These are phyloP conservation scores for Oryza australiensis DNA, from an alignment of 176 grass and related monocot species.

Conservation along the genomic window DNA sequence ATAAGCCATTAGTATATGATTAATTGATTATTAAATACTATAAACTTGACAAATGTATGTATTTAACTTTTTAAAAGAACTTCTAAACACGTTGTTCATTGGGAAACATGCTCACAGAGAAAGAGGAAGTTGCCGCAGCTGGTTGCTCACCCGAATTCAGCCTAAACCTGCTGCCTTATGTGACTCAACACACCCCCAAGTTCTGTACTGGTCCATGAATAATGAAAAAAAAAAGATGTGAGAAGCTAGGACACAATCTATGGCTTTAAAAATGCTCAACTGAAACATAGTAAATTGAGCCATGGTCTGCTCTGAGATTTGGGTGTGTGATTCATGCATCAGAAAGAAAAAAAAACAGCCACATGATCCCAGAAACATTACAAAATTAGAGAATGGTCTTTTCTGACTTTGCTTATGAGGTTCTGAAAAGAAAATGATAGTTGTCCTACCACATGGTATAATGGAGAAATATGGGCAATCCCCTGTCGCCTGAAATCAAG, in stretches of 20 bases:
- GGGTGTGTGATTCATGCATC: constrained; percentile 11
- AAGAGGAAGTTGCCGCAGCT: too few relatives aligned
- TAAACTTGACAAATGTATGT: too few relatives aligned
- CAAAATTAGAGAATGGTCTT: not conserved
- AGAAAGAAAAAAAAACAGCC: not conserved
- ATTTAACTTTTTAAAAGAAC: too few relatives aligned
- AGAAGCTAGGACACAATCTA: not conserved
- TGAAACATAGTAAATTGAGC: not conserved
- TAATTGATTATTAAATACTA: too few relatives aligned
- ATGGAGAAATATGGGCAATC: not conserved
- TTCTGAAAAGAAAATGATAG: not conserved
- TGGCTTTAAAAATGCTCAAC: not conserved
- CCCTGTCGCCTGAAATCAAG: not conserved
- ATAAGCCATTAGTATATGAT: too few relatives aligned
- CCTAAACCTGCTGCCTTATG: constrained; percentile 29
- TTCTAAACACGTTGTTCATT: too few relatives aligned
- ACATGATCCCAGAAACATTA: constrained; percentile 1
- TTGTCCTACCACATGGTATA: not conserved
- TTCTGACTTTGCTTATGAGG: constrained; percentile 3
- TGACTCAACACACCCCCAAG: constrained; percentile 5
- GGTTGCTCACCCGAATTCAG: too few relatives aligned
- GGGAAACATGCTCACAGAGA: too few relatives aligned
- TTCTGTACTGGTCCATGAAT: constrained; percentile 15
- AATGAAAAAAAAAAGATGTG: constrained; percentile 18
- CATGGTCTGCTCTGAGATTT: not conserved